Evolutionary conservation across 2,329 filamentous ascomycete genomes (phyloP), one percentile per base, ranked within the genome.

Genomic region (Fusarium devonianum): DNA sequence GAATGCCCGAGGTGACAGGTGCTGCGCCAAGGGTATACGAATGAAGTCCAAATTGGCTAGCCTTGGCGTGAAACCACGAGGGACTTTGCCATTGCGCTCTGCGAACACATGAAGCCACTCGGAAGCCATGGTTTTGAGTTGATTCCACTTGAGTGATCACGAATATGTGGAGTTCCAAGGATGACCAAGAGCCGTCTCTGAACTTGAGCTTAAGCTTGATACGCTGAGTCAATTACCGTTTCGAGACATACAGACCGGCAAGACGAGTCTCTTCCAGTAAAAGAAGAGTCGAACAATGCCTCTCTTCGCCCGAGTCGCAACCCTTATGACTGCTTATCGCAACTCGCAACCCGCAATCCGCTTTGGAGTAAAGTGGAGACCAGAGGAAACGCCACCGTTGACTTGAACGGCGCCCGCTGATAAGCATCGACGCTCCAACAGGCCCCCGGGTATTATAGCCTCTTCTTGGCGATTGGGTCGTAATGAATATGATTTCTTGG

Each of bases 321-420:
- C 40, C 35, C 47, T 43, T 11, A 13, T 42, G 6, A 13, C 10
- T 43, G 45, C 55, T 65, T 64, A 65, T 64, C 62, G 37, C 29
- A 38, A 41, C 19, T 32, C n/a, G 26, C 46, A 47, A 61, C 54
- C 42, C n/a, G n/a, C 52, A 54, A 60, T 51, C 30, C 45, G 47
- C 36, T 45, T 34, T 28, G 33, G 29, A 35, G 46, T n/a, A 32
- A 32, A 35, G 46, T n/a, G 41, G 46, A 47, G 39, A 41, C 44
- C 36, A 39, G 45, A 47, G 23, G 29, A 28, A 42, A 60, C 56
- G 55, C 59, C 59, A 58, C 55, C 49, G 43, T 49, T 46, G 54
- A 42, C 54, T 44, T 51, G 56, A 59, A 60, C 43, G 43, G 56
- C 42, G 42, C 53, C 47, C 40, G 49, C 63, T 63, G 63, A 65